Evolutionary conservation across 108 stramenopile species (phyloP).

Genomic region (Chaetoceros muelleri): DNA sequence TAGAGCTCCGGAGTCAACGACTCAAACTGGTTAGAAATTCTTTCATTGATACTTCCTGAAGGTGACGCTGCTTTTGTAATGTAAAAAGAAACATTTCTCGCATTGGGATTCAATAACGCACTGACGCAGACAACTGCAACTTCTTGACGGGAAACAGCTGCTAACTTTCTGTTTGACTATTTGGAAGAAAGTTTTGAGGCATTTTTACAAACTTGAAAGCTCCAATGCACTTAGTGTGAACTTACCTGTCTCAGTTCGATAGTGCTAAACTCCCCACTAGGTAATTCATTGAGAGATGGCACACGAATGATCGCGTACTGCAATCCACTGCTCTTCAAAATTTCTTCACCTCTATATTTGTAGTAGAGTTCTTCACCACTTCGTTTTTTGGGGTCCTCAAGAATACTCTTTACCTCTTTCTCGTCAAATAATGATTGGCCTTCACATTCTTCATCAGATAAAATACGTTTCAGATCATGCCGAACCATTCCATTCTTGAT

Average conservation of each 20-base stretch:
- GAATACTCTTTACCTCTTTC: conserved; percentile 4
- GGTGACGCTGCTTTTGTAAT: conserved; percentile 33
- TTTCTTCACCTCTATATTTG: conserved; percentile 77
- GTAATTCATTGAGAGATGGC: conserved; percentile 50
- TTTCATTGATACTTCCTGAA: background rate
- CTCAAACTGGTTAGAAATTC: background rate
- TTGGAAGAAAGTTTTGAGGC: background rate
- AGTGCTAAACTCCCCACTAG: conserved; percentile 45
- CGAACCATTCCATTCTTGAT: conserved; percentile 52
- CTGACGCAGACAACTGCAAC: conserved; percentile 73
- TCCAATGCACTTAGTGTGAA: background rate
- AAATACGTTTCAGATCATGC: conserved; percentile 39
- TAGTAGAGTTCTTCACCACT: conserved; percentile 65
- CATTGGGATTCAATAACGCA: conserved; percentile 63
- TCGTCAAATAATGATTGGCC: conserved; percentile 19
- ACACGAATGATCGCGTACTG: conserved; percentile 34
- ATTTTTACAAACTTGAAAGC: background rate
- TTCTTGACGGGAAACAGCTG: conserved; percentile 59
- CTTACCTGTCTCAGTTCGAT: conserved; percentile 42
- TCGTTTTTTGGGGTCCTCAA: conserved; percentile 15
- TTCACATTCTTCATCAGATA: conserved; percentile 14
- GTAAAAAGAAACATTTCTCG: conserved; percentile 73
- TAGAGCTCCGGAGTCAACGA: background rate
- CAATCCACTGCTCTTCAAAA: conserved; percentile 65
- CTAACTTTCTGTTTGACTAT: conserved; percentile 33